Conservation (phyloP, 192 early-diverging fungal genomes). For the Coemansia sp. region DNA sequence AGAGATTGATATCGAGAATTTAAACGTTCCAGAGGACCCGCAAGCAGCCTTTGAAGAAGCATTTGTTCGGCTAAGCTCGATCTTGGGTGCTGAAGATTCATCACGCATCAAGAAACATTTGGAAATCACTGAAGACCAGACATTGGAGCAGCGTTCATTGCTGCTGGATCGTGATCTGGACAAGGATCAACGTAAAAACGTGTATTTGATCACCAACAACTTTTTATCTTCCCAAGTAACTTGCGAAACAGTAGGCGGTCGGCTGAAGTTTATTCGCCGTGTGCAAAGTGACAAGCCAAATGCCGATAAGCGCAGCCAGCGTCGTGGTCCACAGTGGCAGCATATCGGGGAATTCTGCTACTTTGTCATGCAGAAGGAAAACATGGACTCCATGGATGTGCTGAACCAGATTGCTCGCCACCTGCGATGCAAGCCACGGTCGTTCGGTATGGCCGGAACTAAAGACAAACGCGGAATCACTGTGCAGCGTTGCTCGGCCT, state of each 20-base stretch:
- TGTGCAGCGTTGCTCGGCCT: slow-evolving; percentile 74
- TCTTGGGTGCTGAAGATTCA: slow-evolving; percentile 29
- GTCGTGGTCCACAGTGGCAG: slow-evolving; percentile 48
- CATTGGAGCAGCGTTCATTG: slow-evolving; percentile 21
- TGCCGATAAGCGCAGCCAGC: neutral
- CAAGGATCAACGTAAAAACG: slow-evolving; percentile 36
- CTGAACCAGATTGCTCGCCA: slow-evolving; percentile 52
- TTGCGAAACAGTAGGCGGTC: slow-evolving; percentile 42
- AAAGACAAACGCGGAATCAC: slow-evolving; percentile 94
- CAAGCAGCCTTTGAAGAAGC: slow-evolving; percentile 29
- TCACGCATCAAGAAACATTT: slow-evolving; percentile 24
- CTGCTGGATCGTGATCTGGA: slow-evolving; percentile 28
- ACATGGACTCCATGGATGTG: slow-evolving; percentile 88
- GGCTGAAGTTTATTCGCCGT: slow-evolving; percentile 33
- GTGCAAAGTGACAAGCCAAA: neutral
- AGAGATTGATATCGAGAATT: slow-evolving; percentile 27
- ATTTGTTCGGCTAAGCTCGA: slow-evolving; percentile 18
- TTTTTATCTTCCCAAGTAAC: slow-evolving; percentile 34
- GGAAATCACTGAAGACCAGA: slow-evolving; percentile 13
- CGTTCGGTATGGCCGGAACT: slow-evolving; percentile 84
- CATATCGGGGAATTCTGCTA: slow-evolving; percentile 72
- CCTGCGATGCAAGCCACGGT: slow-evolving; percentile 35
- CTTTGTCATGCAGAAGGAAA: slow-evolving; percentile 91
- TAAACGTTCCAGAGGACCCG: slow-evolving; percentile 30
- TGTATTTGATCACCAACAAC: slow-evolving; percentile 54